Percentiles rank a stretch among this genome's conserved stretches.
Conservation (phyloP, 805 yeast genomes). For the Phaffomyces thermotolerans region DNA sequence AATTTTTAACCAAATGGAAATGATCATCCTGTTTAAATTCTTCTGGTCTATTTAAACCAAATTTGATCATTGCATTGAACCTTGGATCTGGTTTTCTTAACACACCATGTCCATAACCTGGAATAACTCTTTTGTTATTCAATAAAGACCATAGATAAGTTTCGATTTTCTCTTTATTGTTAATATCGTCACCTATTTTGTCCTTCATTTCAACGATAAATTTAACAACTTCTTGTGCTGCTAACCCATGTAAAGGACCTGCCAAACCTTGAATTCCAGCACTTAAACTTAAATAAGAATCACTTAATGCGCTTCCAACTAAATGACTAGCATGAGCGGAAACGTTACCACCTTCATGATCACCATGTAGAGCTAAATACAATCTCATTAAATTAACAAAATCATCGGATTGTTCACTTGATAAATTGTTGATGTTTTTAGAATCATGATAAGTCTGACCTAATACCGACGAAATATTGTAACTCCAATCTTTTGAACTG, state of each 20-base stretch:
- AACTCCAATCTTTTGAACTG: conserved; percentile 58
- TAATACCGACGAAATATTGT: conserved; percentile 57
- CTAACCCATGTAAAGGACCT: conserved; percentile 82
- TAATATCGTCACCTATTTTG: conserved; percentile 27
- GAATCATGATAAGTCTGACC: conserved; percentile 44
- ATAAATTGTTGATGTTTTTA: conserved; percentile 23
- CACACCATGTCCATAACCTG: conserved; percentile 88
- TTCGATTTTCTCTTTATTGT: conserved; percentile 43
- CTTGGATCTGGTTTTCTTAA: conserved; percentile 80
- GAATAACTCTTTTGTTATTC: conserved; percentile 70
- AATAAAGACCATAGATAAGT: conserved; percentile 65
- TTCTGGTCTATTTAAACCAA: conserved; percentile 45
- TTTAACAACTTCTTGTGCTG: conserved; percentile 78
- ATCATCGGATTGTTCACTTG: conserved; percentile 38
- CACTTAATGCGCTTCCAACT: conserved; percentile 75
- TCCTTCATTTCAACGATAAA: conserved; percentile 59
- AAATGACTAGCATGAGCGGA: conserved; percentile 77
- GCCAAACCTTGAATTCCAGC: conserved; percentile 82
- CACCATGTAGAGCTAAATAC: conserved; percentile 70
- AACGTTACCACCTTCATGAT: conserved; percentile 82
- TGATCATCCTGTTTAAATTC: conserved; percentile 52
- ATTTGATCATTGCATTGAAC: conserved; percentile 65
- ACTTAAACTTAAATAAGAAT: conserved; percentile 67
- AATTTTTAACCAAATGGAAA: conserved; percentile 58
- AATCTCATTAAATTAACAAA: conserved; percentile 67